Evolutionary conservation across 2,329 filamentous ascomycete species (phyloP).

Genomic region (Dothideomycetes sp.): DNA sequence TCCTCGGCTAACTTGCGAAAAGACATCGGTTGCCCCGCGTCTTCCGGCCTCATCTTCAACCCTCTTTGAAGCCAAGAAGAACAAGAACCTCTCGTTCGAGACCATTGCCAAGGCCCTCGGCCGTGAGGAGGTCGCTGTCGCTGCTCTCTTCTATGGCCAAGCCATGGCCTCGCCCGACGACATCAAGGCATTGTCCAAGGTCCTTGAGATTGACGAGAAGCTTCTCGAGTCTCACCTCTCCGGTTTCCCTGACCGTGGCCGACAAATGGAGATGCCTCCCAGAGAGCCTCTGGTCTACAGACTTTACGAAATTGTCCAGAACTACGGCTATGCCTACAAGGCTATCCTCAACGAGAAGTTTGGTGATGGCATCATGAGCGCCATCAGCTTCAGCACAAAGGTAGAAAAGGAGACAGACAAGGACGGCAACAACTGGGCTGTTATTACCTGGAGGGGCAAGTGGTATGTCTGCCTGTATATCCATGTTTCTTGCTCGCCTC

Average conservation of each 20-base stretch:
- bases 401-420: constrained; percentile 91
- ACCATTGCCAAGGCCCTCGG: constrained; percentile 63
- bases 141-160: constrained; percentile 87
- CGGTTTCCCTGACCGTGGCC: constrained; percentile 72
- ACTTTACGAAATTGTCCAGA: constrained; percentile 89
- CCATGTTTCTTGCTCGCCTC: no score
- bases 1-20: no score
- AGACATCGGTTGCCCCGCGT: constrained; percentile 58
- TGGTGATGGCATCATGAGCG: constrained; percentile 82
- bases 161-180: constrained; percentile 64
- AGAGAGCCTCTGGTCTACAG: constrained; percentile 82
- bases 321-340: constrained; percentile 95
- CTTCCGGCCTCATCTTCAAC: constrained; percentile 62
- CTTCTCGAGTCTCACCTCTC: constrained; percentile 53
- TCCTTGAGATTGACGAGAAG: constrained; percentile 53
- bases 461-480: constrained; percentile 48
- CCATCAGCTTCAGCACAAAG: constrained; percentile 81
- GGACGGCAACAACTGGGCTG: constrained; percentile 70
- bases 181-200: constrained; percentile 53
- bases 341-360: constrained; percentile 88
- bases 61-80: constrained; percentile 74
- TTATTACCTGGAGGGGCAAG: constrained; percentile 75
- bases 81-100: constrained; percentile 68
- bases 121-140: constrained; percentile 74
- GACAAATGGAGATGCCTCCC: constrained; percentile 72